Evolutionary conservation across 805 yeast genomes (phyloP).

Genomic region (Tetrapisispora nanseiensis): DNA sequence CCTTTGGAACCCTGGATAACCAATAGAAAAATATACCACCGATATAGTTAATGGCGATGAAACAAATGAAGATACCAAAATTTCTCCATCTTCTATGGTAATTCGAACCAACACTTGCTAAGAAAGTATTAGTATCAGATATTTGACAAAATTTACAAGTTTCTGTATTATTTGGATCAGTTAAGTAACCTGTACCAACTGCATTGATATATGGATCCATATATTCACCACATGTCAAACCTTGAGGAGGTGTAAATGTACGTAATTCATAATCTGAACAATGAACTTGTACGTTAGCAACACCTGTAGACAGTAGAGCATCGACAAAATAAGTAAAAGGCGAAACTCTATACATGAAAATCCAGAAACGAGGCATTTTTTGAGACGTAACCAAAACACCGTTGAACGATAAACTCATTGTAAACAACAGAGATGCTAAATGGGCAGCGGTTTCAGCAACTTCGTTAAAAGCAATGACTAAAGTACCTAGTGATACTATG

Average conservation of each 20-base stretch:
- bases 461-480: conserved; percentile 50
- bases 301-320: conserved; percentile 45
- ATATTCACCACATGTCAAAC: conserved; percentile 49
- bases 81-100: conserved; percentile 45
- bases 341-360: conserved; percentile 67
- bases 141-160: conserved; percentile 52
- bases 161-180: conserved; percentile 38
- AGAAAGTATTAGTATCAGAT: conserved; percentile 46
- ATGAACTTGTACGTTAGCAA: conserved; percentile 39
- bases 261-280: conserved; percentile 45
- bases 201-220: conserved; percentile 32
- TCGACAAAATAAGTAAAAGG: conserved; percentile 61
- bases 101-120: conserved; percentile 36
- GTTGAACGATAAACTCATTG: conserved; percentile 60
- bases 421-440: conserved; percentile 45
- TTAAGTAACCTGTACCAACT: conserved; percentile 39
- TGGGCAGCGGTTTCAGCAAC: conserved; percentile 57
- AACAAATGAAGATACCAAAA: conserved; percentile 48
- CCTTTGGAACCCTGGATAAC: conserved; percentile 67
- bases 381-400: conserved; percentile 63
- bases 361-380: conserved; percentile 66
- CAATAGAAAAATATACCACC: conserved; percentile 43
- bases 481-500: conserved; percentile 49
- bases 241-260: conserved; percentile 42
- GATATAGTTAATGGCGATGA: conserved; percentile 34